Base-by-base conservation (phyloP, 129 eudicot genomes). In the sunflower (Helianthus annuus) region DNA sequence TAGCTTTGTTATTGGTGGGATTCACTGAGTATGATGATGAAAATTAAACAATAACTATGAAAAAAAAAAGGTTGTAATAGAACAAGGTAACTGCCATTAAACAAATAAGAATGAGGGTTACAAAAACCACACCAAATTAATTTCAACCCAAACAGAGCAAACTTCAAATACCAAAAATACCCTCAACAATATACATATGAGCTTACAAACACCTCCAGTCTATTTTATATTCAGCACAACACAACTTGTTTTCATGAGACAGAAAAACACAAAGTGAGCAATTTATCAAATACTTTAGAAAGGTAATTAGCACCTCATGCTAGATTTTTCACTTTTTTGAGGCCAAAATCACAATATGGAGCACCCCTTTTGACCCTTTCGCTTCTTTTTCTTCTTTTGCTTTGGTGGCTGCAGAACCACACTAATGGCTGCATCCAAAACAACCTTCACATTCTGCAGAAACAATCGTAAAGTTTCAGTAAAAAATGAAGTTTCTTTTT, bases 361-460 rank as follows among this genome's bases (percentile, higher is more conserved):
- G 79, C 97, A 92, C 71, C 74, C 94, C 77, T 70, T 92, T 19
- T 85, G 94, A 52, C 94, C 88, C 94, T 87, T 92, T 81, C 89
- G 77, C 84, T 89, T 92, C 98, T 89, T 91, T 83, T 70, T 92
- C 96, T 85, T 92, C 90, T 79, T 92, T 59, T 86, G 98, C 81
- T 92, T 92, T 5, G 98, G 98, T 60, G 98, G 98, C 78, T 92
- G 98, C 71, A 92, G 82, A 70, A 92, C 98, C 71, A 92, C 91
- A 79, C 87, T 92, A 48, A 92, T 92, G 48, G 98, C 98, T 39
- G 96, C 94, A 85, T 92, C 98, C 16, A 92, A 92, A 10, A 92
- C 98, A 56, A 89, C 94, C 85, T 92, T 92, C 83, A 89, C 92
- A 79, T 92, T 92, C 96, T 92, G 96, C 75, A 80, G 13, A 69